Evolutionary conservation across 2,329 filamentous ascomycete species (phyloP), one percentile per base, ranked within the genome.

Genomic region (Sclerotinia trifoliorum): DNA sequence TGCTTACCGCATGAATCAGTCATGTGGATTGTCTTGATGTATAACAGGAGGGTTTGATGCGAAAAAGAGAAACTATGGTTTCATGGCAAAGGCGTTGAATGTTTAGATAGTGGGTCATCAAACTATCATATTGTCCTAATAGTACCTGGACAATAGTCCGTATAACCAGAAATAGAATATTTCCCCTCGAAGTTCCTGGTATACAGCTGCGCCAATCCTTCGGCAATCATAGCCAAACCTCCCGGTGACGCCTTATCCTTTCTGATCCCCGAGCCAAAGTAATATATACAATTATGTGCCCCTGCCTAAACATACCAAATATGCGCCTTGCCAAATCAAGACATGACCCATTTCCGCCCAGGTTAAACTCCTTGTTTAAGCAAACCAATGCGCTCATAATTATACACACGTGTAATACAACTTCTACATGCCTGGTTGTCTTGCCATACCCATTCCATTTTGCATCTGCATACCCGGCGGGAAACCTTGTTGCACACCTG

Each of bases 381-480:
- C 13, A 10, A 26, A 51, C 2, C 8, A 62, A 32, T 26, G 5
- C 26, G 32, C 46, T n/a, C 60, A 39, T 63, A 61, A 26, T 39
- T 51, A 26, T 39, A 63, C 32, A 63, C 7, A 10, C 32, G 8
- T 51, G 51, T 5, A 32, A 51, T 52, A 51, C 24, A 49, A 17
- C 46, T 29, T 10, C 52, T 65, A 70, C 62, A 68, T 66, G 17
- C 69, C 66, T 44, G 65, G 61, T 46, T 32, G 66, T 58, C 69
- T 68, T 62, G 69, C 73, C 73, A 75, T 75, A 10, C 70, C 71
- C 73, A 75, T 75, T 3, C 74, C 74, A 68, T 76, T 75, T 44
- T 71, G 73, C 73, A 76, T 74, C 15, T 72, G 66, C 58, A 67
- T 75, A 66, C 73, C 75, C 68, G 74, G 69, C 52, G 71, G 70